Evolutionary conservation across 164 flowering plant species (phyloP), one percentile per base, ranked within the genome.

Genomic region (Saururus chinensis): DNA sequence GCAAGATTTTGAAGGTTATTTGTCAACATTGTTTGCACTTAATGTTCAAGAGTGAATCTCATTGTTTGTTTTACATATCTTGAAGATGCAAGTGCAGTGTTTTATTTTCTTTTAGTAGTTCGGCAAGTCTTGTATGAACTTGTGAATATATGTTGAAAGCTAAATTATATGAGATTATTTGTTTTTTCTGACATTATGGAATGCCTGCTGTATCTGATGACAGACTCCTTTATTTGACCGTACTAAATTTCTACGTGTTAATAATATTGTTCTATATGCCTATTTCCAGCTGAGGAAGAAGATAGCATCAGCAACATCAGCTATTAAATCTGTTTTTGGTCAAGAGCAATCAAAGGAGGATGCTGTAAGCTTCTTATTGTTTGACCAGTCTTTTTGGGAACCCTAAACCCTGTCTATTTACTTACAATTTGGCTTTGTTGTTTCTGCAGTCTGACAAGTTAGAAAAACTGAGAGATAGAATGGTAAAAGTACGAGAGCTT

Each of bases 401-500:
- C 35, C 30, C 25, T 55, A 5, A n/a, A n/a, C n/a, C 23, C 58
- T 10, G 35, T 55, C n/a, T n/a, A n/a, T n/a, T n/a, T 55, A 12
- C 58, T 45, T 12, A 45, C 7, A 12, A 45, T 45, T 45, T 12
- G 17, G 49, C 11, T 19, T 11, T 53, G 53, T 54, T 63, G 22
- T 30, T 59, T 52, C 10, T 71, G 68, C 63, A 88, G 98, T 68
- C 82, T 63, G 89, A 84, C 82, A 89, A 85, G 67, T 69, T 92
- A 61, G 91, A 92, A 77, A 69, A 77, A 76, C 79, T 92, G 22
- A 82, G 88, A 66, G 89, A 87, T 67, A 89, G 96, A 69, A 92
- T 92, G 95, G 71, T 64, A 42, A 89, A 85, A 85, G 96, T 92
- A 35, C 80, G 91, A 52, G 92, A 89, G 60, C 95, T 89, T 69